phyloP scores from a whole-genome alignment of 78 protist genomes.

The Planoprotostelium fungivorum region DNA sequence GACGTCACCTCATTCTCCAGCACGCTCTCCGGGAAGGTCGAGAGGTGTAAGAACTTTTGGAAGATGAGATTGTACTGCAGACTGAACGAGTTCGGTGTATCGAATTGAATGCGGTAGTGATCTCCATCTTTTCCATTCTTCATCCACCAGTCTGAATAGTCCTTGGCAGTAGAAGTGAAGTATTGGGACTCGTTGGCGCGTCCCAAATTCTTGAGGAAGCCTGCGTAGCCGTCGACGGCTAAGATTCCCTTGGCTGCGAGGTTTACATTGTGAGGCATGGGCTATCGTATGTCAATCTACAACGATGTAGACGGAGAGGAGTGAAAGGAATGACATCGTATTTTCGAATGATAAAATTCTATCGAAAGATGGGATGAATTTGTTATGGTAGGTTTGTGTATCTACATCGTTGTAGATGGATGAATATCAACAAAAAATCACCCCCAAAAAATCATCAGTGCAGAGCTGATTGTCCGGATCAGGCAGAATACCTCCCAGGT shows the following conservation, averaged over 20 bases:
- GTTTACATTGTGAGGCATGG: not conserved
- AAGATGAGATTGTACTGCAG: not conserved
- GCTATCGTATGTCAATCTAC: not conserved
- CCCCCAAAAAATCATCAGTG: not conserved
- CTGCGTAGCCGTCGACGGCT: not conserved
- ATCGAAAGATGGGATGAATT: no score
- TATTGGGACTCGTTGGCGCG: not conserved
- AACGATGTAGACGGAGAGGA: not conserved
- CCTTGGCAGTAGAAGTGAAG: not conserved
- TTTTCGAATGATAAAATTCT: no score
- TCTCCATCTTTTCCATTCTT: not conserved
- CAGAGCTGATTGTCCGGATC: not conserved
- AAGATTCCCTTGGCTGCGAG: not conserved
- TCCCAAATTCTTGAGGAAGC: not conserved
- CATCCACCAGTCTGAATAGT: not conserved
- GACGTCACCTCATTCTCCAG: not conserved
- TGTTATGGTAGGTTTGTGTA: no score
- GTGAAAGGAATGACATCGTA: no score
- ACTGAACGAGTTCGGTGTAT: not conserved
- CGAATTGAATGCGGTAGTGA: not conserved
- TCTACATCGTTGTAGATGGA: no score
- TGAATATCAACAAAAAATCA: no score
- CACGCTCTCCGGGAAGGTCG: not conserved
- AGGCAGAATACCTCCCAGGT: not conserved
- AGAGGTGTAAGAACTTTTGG: not conserved